These are phyloP conservation scores for Chytriomyces hyalinus DNA, from an alignment of 192 early-diverging fungal species.

Conservation along the genomic window DNA sequence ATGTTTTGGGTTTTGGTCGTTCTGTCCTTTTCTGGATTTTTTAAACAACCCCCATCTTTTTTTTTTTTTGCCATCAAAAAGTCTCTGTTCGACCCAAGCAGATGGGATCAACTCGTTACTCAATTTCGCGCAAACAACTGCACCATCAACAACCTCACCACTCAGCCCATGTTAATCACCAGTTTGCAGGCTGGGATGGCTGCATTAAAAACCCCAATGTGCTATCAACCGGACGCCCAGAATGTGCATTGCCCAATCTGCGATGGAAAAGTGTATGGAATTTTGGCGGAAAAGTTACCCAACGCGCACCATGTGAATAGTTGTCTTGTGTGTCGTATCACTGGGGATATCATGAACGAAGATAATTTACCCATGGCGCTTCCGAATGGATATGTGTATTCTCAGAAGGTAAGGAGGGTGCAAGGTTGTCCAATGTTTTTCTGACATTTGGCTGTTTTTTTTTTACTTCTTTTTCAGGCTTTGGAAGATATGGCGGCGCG, in stretches of 20 bases:
- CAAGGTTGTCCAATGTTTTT: neutral
- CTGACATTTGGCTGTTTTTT: neutral
- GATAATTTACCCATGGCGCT: slow-evolving; percentile 94
- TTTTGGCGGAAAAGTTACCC: slow-evolving; percentile 82
- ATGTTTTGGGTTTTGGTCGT: neutral
- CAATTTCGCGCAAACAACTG: slow-evolving; percentile 89
- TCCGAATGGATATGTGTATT: slow-evolving; percentile 97
- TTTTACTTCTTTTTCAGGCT: slow-evolving; percentile 30
- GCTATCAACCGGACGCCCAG: slow-evolving; percentile 73
- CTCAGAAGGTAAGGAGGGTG: slow-evolving; percentile 62
- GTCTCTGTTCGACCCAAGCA: slow-evolving; percentile 67
- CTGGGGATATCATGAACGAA: slow-evolving; percentile 93
- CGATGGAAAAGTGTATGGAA: slow-evolving; percentile 79
- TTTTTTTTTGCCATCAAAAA: slow-evolving; percentile 27
- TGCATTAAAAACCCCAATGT: slow-evolving; percentile 89
- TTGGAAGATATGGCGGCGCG: slow-evolving; percentile 47
- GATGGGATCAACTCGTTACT: slow-evolving; percentile 79
- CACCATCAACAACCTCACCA: slow-evolving; percentile 85
- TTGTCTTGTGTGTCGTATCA: slow-evolving; percentile 89
- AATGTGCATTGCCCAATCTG: slow-evolving; percentile 98
- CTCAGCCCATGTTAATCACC: slow-evolving; percentile 82
- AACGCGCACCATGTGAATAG: slow-evolving; percentile 95
- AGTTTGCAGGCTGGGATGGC: slow-evolving; percentile 95
- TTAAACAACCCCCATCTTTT: too few relatives aligned
- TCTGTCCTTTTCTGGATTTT: too few relatives aligned